Evolutionary conservation across 1,139 yeast genomes (phyloP).

Genomic region (Petasospora rhodanensis): DNA sequence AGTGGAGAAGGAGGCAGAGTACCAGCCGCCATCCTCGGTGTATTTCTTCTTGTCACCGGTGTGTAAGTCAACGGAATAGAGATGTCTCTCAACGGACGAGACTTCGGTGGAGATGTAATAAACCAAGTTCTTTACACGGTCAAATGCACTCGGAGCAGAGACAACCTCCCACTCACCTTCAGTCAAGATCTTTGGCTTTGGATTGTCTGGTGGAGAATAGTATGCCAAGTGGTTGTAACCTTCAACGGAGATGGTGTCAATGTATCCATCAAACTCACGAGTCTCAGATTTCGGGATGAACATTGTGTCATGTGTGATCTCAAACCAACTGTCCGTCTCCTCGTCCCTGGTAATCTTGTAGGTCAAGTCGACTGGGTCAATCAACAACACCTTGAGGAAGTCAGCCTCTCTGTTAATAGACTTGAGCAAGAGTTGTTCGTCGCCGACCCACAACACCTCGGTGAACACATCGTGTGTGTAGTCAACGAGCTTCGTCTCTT

Average conservation of each 20-base stretch:
- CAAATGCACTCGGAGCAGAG: slow-evolving; percentile 57
- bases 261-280: slow-evolving; percentile 53
- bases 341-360: slow-evolving; percentile 41
- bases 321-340: slow-evolving; percentile 67
- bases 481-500: slow-evolving; percentile 37
- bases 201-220: slow-evolving; percentile 49
- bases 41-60: slow-evolving; percentile 48
- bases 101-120: slow-evolving; percentile 65
- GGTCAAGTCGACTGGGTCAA: slow-evolving; percentile 36
- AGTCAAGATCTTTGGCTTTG: slow-evolving; percentile 52
- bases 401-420: slow-evolving; percentile 73
- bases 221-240: slow-evolving; percentile 71
- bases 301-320: slow-evolving; percentile 68
- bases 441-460: slow-evolving; percentile 72
- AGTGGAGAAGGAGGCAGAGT: slow-evolving; percentile 59
- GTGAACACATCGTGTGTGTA: slow-evolving; percentile 62
- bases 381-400: slow-evolving; percentile 50
- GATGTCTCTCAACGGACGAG: slow-evolving; percentile 57
- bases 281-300: slow-evolving; percentile 60
- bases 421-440: slow-evolving; percentile 53
- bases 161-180: slow-evolving; percentile 70
- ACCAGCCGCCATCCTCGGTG: slow-evolving; percentile 59
- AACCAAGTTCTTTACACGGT: slow-evolving; percentile 48
- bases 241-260: slow-evolving; percentile 66
- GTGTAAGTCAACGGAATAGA: slow-evolving; percentile 44